These are phyloP conservation scores for Colletotrichum destructivum DNA, from an alignment of 2,329 filamentous ascomycete genomes.

Conservation along the genomic window DNA sequence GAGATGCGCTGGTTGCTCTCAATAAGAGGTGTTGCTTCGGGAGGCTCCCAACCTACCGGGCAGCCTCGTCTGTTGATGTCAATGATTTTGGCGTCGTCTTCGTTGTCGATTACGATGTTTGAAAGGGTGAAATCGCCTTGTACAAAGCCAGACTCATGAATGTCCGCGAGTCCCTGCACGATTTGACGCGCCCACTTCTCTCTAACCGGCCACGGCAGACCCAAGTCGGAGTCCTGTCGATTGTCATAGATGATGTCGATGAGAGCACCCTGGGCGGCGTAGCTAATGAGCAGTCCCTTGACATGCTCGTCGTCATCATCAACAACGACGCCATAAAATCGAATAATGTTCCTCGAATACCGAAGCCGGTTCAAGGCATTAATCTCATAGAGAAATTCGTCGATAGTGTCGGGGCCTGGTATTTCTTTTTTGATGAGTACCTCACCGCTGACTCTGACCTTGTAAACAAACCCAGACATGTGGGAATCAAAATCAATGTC, in stretches of 20 bases:
- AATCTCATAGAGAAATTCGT: slow-evolving; percentile 97
- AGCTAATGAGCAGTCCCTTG: slow-evolving; percentile 91
- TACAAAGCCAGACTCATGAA: slow-evolving; percentile 96
- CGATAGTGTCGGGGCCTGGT: slow-evolving; percentile 92
- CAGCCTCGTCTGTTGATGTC: slow-evolving; percentile 99
- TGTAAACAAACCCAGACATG: slow-evolving; percentile 97
- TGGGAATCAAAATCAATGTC: slow-evolving; percentile 90
- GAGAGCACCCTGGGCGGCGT: slow-evolving; percentile 87
- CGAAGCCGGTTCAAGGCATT: slow-evolving; percentile 89
- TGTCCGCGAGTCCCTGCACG: slow-evolving; percentile 88
- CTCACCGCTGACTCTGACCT: slow-evolving; percentile 79
- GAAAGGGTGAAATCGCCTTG: slow-evolving; percentile 98
- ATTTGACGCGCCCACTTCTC: slow-evolving; percentile 95
- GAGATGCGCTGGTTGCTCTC: slow-evolving; percentile 91
- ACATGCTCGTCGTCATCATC: slow-evolving; percentile 82
- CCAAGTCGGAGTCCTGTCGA: slow-evolving; percentile 69
- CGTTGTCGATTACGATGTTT: slow-evolving; percentile 92
- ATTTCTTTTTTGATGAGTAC: slow-evolving; percentile 98
- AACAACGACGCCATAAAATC: slow-evolving; percentile 89
- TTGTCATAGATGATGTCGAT: slow-evolving; percentile 93
- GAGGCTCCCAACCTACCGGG: slow-evolving; percentile 97
- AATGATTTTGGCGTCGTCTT: slow-evolving; percentile 94
- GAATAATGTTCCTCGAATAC: slow-evolving; percentile 83
- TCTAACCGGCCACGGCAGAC: slow-evolving; percentile 78
- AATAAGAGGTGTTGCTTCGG: slow-evolving; percentile 88